phyloP scores from a whole-genome alignment of 2,329 filamentous ascomycete genomes.

The Calycina herbarum region DNA sequence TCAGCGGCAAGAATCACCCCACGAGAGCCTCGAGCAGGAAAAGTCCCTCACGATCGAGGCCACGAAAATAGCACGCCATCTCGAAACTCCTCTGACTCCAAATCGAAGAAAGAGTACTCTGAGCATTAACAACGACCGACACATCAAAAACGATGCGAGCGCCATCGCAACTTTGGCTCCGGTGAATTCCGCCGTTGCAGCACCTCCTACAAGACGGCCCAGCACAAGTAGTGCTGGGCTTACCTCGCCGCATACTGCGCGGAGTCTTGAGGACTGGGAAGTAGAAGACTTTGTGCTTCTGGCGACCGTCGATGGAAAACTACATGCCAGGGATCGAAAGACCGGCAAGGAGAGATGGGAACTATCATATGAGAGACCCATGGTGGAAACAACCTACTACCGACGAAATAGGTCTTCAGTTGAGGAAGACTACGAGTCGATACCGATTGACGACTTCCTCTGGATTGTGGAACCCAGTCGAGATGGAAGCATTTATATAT shows the following conservation, averaged over 20 bases:
- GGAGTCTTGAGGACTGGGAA: constrained; percentile 98
- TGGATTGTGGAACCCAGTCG: constrained; percentile 94
- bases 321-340: constrained; percentile 86
- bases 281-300: constrained; percentile 99
- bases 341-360: constrained; percentile 85
- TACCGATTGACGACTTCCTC: constrained; percentile 76
- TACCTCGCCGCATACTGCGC: constrained; percentile 85
- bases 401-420: constrained; percentile 64
- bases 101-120: constrained; percentile 36
- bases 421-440: constrained; percentile 56
- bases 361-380: constrained; percentile 78
- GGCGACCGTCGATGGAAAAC: constrained; percentile 98
- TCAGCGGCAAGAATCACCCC: constrained; percentile 35
- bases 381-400: constrained; percentile 87
- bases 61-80: constrained; percentile 33
- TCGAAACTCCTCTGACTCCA: constrained; percentile 34
- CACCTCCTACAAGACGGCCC: constrained; percentile 73
- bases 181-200: constrained; percentile 93
- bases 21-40: constrained; percentile 33
- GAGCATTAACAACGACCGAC: constrained; percentile 32
- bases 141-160: constrained; percentile 72
- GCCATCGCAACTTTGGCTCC: constrained; percentile 97
- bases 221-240: constrained; percentile 59
- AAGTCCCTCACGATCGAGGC: constrained; percentile 31
- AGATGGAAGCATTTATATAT: constrained; percentile 84